Conservation (phyloP, 345 rosid species). For the Ceriops tagal region DNA sequence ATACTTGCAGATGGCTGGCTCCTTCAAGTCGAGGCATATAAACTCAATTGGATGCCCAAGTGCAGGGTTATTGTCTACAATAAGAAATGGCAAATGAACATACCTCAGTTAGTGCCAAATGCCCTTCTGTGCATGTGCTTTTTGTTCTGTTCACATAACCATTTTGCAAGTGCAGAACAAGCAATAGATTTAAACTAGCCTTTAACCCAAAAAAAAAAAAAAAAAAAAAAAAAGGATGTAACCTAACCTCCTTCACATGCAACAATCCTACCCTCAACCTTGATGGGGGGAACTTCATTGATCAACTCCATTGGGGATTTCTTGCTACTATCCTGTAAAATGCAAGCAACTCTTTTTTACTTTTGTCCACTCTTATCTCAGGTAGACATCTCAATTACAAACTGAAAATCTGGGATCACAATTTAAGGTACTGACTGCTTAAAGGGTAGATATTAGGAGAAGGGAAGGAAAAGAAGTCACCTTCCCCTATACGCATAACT, state of each 20-base stretch:
- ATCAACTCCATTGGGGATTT: conserved; percentile 99
- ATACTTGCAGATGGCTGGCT: conserved; percentile 95
- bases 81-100: background rate
- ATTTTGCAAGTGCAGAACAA: background rate
- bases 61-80: conserved; percentile 69
- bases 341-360: background rate
- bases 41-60: conserved; percentile 97
- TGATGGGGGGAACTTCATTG: conserved; percentile 94
- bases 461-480: too few species aligned
- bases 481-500: too few species aligned
- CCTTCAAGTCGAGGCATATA: conserved; percentile 84
- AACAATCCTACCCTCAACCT: conserved; percentile 89
- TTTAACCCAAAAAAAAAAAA: too few species aligned
- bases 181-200: background rate
- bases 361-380: background rate
- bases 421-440: background rate
- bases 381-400: background rate
- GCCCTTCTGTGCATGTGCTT: too few species aligned
- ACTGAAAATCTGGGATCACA: background rate
- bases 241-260: conserved; percentile 97
- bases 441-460: background rate
- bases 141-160: too few species aligned
- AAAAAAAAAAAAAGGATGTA: background rate
- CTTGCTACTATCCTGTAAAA: conserved; percentile 65
- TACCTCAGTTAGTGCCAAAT: background rate